These are phyloP conservation scores for Pythium volutum DNA, from an alignment of 352 stramenopile species.

Conservation along the genomic window DNA sequence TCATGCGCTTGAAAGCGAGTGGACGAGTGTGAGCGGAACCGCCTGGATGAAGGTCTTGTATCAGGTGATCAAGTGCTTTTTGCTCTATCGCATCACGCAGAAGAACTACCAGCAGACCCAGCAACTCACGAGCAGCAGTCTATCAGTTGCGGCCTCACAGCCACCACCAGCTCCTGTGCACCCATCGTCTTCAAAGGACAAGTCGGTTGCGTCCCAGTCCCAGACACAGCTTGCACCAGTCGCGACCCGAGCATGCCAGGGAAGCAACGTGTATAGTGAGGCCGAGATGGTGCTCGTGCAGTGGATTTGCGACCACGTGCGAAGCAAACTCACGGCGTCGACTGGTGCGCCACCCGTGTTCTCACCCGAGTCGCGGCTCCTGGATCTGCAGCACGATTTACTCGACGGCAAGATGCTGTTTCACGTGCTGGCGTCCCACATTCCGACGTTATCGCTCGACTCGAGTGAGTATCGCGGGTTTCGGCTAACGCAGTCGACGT, in stretches of 20 bases:
- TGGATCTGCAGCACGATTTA: constrained; percentile 66
- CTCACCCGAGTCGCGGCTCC: constrained; percentile 29
- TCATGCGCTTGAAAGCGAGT: constrained; percentile 55
- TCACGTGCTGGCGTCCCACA: constrained; percentile 83
- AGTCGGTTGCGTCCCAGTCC: background rate
- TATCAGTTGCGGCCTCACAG: background rate
- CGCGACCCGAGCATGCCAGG: constrained; percentile 32
- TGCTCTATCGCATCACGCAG: constrained; percentile 86
- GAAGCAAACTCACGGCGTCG: constrained; percentile 18
- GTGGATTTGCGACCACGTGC: constrained; percentile 85
- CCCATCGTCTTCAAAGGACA: constrained; percentile 12
- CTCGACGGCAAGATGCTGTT: constrained; percentile 80
- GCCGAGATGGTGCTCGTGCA: constrained; percentile 89
- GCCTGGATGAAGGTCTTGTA: constrained; percentile 89
- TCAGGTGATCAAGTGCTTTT: constrained; percentile 92
- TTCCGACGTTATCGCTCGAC: constrained; percentile 70
- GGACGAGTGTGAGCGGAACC: constrained; percentile 35
- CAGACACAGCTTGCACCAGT: background rate
- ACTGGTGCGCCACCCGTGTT: background rate
- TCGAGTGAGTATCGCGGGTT: constrained; percentile 77
- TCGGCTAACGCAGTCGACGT: constrained; percentile 11
- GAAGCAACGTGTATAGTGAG: constrained; percentile 92
- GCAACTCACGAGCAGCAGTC: constrained; percentile 7
- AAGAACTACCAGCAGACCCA: constrained; percentile 44
- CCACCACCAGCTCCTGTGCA: constrained; percentile 7